phyloP scores from a whole-genome alignment of 441 rosid genomes.

The Adansonia grandidieri region DNA sequence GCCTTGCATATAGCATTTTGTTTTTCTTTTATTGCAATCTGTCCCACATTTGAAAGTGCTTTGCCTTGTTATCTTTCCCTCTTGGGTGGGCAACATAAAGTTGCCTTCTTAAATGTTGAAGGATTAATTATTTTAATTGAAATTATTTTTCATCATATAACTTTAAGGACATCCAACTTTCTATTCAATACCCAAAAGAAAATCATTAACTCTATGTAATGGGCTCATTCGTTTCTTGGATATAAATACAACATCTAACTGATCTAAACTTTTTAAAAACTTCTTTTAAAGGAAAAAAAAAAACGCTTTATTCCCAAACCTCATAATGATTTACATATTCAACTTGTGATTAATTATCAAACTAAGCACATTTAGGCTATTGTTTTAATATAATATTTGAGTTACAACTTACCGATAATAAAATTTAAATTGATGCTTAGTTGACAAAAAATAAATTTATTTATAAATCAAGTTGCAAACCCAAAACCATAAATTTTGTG shows the following conservation, averaged over 20 bases:
- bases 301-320: neutral
- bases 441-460: too few species aligned
- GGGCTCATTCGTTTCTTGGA: neutral
- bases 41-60: conserved; percentile 12
- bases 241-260: neutral
- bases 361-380: neutral
- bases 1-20: neutral
- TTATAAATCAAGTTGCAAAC: too few species aligned
- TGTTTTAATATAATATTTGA: too few species aligned
- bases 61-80: neutral
- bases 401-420: too few species aligned
- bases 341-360: too few species aligned
- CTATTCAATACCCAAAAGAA: neutral
- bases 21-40: neutral
- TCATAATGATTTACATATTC: neutral
- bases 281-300: too few species aligned
- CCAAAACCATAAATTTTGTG: too few species aligned
- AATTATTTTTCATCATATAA: neutral
- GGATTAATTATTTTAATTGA: neutral
- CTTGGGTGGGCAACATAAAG: neutral
- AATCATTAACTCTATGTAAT: neutral
- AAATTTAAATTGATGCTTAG: too few species aligned
- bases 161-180: neutral
- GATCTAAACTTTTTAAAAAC: neutral
- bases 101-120: neutral